A percentile compares a stretch with the other conserved stretches of the same genome.
Evolutionary conservation across 805 yeast genomes (phyloP).

Genomic region (Candida mattraensis): DNA sequence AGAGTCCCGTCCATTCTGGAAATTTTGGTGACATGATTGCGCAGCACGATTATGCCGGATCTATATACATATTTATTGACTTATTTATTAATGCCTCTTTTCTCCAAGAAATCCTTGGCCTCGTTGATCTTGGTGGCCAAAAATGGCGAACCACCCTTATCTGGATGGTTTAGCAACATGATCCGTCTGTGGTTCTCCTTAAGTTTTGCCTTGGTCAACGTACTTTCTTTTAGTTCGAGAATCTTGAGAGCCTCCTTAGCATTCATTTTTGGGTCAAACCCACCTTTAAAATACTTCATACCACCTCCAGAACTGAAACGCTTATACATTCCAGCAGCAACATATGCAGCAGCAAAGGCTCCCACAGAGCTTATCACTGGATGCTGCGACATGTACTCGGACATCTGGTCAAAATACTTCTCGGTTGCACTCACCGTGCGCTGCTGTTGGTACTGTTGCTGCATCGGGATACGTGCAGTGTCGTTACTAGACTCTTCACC

Average conservation of each 20-base stretch:
- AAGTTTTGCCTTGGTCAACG: slow-evolving; percentile 59
- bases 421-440: slow-evolving; percentile 35
- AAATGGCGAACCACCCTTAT: slow-evolving; percentile 88
- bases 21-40: slow-evolving; percentile 26
- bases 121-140: slow-evolving; percentile 90
- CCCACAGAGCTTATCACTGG: slow-evolving; percentile 76
- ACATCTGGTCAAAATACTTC: slow-evolving; percentile 61
- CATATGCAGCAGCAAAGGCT: slow-evolving; percentile 60
- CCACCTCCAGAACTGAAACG: slow-evolving; percentile 63
- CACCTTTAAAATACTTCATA: slow-evolving; percentile 76
- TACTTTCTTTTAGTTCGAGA: slow-evolving; percentile 69
- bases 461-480: slow-evolving; percentile 16
- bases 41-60: too few relatives aligned
- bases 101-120: slow-evolving; percentile 78
- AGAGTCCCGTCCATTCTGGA: slow-evolving; percentile 26
- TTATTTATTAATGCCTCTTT: slow-evolving; percentile 50
- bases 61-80: too few relatives aligned
- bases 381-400: slow-evolving; percentile 66
- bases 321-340: slow-evolving; percentile 67
- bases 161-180: slow-evolving; percentile 91
- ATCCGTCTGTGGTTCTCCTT: slow-evolving; percentile 80
- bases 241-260: slow-evolving; percentile 87
- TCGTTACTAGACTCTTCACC: slow-evolving; percentile 40
- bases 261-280: slow-evolving; percentile 89
- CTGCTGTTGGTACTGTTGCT: slow-evolving; percentile 25